Evolutionary conservation across 768 basidiomycete species (phyloP).

Genomic region (Kondoa malvinella): DNA sequence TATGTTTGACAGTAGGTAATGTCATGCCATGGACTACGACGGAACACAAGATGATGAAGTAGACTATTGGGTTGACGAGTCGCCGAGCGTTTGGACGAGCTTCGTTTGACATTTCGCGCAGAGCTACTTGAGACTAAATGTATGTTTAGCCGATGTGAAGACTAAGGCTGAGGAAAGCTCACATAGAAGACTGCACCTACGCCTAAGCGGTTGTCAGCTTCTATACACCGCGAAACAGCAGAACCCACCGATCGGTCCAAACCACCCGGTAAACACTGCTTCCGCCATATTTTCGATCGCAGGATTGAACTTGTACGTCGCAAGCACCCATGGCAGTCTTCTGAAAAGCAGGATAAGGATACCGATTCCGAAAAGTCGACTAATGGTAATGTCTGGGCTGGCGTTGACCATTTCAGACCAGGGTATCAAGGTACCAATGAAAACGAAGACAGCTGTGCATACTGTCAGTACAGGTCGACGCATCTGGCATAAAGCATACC

Average conservation of each 20-base stretch:
- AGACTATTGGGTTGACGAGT: slow-evolving; percentile 38
- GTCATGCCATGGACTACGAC: not conserved
- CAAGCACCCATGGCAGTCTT: slow-evolving; percentile 33
- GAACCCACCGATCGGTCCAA: slow-evolving; percentile 28
- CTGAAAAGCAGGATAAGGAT: slow-evolving; percentile 32
- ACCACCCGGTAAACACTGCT: slow-evolving; percentile 33
- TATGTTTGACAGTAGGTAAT: not conserved
- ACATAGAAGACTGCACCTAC: too few relatives aligned
- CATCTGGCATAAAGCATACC: not conserved
- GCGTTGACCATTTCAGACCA: slow-evolving; percentile 21
- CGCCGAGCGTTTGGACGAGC: slow-evolving; percentile 27
- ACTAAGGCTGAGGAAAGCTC: slow-evolving; percentile 10
- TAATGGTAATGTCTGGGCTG: slow-evolving; percentile 26
- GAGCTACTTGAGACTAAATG: slow-evolving; percentile 30
- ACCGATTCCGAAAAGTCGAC: slow-evolving; percentile 33
- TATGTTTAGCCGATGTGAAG: not conserved
- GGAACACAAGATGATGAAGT: slow-evolving; percentile 65
- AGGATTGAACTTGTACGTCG: slow-evolving; percentile 29
- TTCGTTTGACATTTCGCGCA: slow-evolving; percentile 30
- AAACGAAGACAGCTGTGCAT: slow-evolving; percentile 29
- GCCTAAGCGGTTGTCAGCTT: too few relatives aligned
- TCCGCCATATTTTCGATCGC: slow-evolving; percentile 28
- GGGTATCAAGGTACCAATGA: slow-evolving; percentile 33
- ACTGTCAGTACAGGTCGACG: slow-evolving; percentile 6
- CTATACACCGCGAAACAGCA: too few relatives aligned